phyloP scores from a whole-genome alignment of 2,329 filamentous ascomycete genomes.

The Colletotrichum sp. region DNA sequence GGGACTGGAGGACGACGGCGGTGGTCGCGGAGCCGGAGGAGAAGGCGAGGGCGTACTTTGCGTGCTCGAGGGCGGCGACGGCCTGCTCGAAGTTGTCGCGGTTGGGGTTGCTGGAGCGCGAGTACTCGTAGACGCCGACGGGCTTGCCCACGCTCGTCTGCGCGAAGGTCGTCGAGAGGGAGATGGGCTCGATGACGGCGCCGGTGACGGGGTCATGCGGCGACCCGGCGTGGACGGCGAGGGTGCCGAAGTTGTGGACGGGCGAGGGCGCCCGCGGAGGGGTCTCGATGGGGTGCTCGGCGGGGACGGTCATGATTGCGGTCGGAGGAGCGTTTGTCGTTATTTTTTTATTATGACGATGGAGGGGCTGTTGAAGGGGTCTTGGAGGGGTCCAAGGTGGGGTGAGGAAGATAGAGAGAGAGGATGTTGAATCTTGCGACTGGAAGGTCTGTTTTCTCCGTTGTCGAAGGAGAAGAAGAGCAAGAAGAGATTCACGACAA shows the following conservation, averaged over 20 bases:
- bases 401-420: not conserved
- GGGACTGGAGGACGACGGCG: conserved; percentile 88
- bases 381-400: not conserved
- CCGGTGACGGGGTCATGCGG: conserved; percentile 91
- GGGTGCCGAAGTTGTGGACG: conserved; percentile 84
- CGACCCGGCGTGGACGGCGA: conserved; percentile 92
- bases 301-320: conserved; percentile 31
- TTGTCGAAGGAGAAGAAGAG: not conserved
- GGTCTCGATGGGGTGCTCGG: conserved; percentile 35
- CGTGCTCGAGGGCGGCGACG: conserved; percentile 90
- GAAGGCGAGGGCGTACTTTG: conserved; percentile 91
- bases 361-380: not conserved
- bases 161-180: conserved; percentile 95
- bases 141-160: conserved; percentile 88
- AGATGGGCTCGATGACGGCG: conserved; percentile 95
- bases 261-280: conserved; percentile 57
- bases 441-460: too few species aligned
- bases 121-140: conserved; percentile 91
- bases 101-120: conserved; percentile 92
- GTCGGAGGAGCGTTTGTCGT: not conserved
- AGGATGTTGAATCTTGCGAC: not conserved
- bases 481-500: not conserved
- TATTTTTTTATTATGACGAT: not conserved
- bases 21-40: conserved; percentile 94
- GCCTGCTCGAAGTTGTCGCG: conserved; percentile 92